A percentile compares a stretch with the other conserved stretches of the same genome.
Evolutionary conservation across 2,329 filamentous ascomycete species (phyloP).

Genomic region (Alternaria sp.): DNA sequence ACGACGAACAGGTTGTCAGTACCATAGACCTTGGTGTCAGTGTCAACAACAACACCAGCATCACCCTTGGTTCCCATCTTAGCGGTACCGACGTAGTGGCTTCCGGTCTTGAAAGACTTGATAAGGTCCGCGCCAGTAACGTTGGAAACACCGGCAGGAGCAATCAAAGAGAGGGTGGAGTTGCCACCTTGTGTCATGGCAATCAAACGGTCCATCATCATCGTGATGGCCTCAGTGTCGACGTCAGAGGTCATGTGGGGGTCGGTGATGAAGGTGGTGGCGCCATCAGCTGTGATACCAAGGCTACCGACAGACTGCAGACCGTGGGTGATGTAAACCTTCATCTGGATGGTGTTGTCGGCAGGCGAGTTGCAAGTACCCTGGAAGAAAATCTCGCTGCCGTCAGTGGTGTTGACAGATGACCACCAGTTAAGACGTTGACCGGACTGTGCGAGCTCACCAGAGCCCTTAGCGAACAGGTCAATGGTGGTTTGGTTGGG

Average conservation of each 20-base stretch:
- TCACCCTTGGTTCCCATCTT: constrained; percentile 59
- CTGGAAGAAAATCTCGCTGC: constrained; percentile 51
- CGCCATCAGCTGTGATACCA: constrained; percentile 47
- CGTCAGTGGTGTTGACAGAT: constrained; percentile 54
- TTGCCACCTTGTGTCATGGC: constrained; percentile 42
- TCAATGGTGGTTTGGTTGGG: constrained; percentile 43
- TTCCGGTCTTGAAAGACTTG: constrained; percentile 39
- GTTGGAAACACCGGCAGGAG: constrained; percentile 52
- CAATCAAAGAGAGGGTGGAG: constrained; percentile 43
- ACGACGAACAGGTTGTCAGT: constrained; percentile 57
- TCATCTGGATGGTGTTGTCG: constrained; percentile 48
- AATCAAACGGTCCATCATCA: constrained; percentile 58
- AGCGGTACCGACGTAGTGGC: constrained; percentile 62
- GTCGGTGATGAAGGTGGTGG: constrained; percentile 58
- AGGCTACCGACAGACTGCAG: constrained; percentile 68
- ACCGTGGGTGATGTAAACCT: constrained; percentile 69
- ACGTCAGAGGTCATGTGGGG: constrained; percentile 62
- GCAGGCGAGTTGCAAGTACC: constrained; percentile 58
- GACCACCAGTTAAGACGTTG: constrained; percentile 61
- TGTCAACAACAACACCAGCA: constrained; percentile 52
- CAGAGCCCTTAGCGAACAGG: constrained; percentile 48
- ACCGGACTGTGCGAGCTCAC: constrained; percentile 57
- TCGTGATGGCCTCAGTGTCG: constrained; percentile 51
- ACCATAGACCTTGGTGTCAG: constrained; percentile 55
- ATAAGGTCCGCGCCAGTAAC: constrained; percentile 51